These are phyloP conservation scores for Penicillium waksmanii DNA, from an alignment of 495 filamentous ascomycete genomes.

Conservation along the genomic window DNA sequence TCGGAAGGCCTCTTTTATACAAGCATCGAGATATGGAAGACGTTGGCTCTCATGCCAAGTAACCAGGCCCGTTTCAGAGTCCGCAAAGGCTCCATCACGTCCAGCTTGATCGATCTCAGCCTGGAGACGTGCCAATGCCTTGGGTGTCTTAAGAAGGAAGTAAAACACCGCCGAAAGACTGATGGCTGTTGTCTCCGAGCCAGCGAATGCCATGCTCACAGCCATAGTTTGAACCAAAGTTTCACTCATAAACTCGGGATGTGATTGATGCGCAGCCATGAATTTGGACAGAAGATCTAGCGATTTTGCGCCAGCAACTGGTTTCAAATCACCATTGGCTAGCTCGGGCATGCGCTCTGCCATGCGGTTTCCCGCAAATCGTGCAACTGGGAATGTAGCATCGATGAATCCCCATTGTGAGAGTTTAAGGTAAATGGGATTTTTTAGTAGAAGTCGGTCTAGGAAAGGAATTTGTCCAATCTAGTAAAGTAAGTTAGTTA, in stretches of 20 bases:
- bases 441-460: conserved; percentile 37
- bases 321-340: conserved; percentile 18
- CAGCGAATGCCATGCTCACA: conserved; percentile 56
- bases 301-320: conserved; percentile 35
- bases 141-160: conserved; percentile 59
- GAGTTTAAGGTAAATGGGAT: conserved; percentile 27
- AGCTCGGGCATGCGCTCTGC: conserved; percentile 21
- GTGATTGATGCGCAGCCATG: conserved; percentile 46
- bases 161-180: conserved; percentile 66
- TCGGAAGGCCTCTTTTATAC: conserved; percentile 70
- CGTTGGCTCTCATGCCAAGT: conserved; percentile 58
- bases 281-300: conserved; percentile 51
- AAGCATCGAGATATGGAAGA: conserved; percentile 66
- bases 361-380: conserved; percentile 51
- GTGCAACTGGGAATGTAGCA: conserved; percentile 18
- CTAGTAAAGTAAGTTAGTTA: conserved; percentile 25
- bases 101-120: conserved; percentile 59
- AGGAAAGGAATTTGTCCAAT: conserved; percentile 33
- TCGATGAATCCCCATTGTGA: conserved; percentile 22
- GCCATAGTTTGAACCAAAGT: conserved; percentile 66
- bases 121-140: conserved; percentile 44
- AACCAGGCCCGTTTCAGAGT: conserved; percentile 57
- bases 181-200: conserved; percentile 70
- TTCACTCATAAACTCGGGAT: conserved; percentile 67
- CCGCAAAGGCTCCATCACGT: conserved; percentile 37